phyloP scores from a whole-genome alignment of 2,329 filamentous ascomycete genomes.

The Emydomyces testavorans region DNA sequence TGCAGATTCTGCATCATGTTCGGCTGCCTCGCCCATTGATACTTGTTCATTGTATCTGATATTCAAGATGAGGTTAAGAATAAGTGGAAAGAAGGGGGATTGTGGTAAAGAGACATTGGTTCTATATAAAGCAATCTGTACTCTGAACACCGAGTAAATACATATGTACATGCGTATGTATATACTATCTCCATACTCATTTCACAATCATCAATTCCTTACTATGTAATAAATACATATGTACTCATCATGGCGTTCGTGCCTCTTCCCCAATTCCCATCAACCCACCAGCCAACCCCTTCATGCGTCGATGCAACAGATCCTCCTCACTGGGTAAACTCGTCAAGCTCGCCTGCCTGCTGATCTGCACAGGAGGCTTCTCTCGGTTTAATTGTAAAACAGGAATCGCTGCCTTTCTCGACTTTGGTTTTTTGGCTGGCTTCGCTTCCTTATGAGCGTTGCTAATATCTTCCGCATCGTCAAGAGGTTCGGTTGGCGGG shows the following conservation, averaged over 20 bases:
- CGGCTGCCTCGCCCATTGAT: too few relatives aligned
- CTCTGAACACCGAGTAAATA: too few relatives aligned
- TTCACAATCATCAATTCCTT: too few relatives aligned
- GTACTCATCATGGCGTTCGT: slow-evolving; percentile 24
- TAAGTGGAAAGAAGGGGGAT: too few relatives aligned
- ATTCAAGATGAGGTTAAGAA: too few relatives aligned
- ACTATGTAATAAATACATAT: too few relatives aligned
- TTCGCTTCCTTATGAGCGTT: background rate
- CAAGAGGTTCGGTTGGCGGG: slow-evolving; percentile 1
- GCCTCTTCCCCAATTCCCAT: slow-evolving; percentile 36
- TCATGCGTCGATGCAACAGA: slow-evolving; percentile 45
- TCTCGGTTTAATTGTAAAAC: background rate
- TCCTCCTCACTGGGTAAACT: slow-evolving; percentile 48
- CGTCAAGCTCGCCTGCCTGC: slow-evolving; percentile 37
- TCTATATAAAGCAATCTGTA: too few relatives aligned
- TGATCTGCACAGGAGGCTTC: background rate
- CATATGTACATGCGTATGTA: too few relatives aligned
- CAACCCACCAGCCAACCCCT: slow-evolving; percentile 43
- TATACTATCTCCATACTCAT: too few relatives aligned
- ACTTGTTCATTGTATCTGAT: too few relatives aligned
- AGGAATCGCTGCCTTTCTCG: background rate
- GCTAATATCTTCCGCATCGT: background rate
- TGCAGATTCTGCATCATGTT: too few relatives aligned
- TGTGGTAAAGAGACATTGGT: too few relatives aligned
- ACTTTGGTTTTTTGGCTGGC: background rate